Conservation (phyloP, 2,329 filamentous ascomycete species). For the Exophiala spinifera region DNA sequence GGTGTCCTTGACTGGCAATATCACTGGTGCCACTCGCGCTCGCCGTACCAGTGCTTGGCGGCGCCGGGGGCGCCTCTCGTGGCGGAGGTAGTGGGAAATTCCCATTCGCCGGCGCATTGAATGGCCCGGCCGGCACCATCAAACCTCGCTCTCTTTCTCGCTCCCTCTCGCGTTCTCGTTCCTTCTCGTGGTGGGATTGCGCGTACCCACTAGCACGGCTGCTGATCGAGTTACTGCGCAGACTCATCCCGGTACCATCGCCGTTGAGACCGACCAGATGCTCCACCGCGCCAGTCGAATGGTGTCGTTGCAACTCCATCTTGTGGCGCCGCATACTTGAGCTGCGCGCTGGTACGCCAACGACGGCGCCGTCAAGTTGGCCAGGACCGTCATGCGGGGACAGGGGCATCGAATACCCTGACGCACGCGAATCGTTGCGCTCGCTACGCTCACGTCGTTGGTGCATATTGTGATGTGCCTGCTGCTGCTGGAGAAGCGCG, state of each 20-base stretch:
- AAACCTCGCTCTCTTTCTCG: conserved; percentile 20
- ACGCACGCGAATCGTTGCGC: conserved; percentile 25
- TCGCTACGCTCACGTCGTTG: conserved; percentile 23
- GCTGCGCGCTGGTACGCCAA: conserved; percentile 28
- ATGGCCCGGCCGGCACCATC: conserved; percentile 25
- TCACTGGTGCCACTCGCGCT: conserved; percentile 8
- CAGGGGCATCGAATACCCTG: conserved; percentile 22
- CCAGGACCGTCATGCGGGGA: conserved; percentile 18
- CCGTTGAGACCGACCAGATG: conserved; percentile 27
- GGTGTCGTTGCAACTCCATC: conserved; percentile 42
- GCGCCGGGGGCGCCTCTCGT: conserved; percentile 23
- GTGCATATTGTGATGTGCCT: conserved; percentile 24
- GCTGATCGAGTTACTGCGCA: conserved; percentile 26
- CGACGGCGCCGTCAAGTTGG: conserved; percentile 14
- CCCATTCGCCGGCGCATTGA: conserved; percentile 26
- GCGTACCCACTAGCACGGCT: conserved; percentile 11
- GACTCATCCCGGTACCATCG: conserved; percentile 28
- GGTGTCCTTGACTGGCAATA: conserved; percentile 19
- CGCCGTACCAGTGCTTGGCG: conserved; percentile 20
- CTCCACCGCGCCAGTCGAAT: conserved; percentile 53
- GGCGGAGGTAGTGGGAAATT: conserved; percentile 27
- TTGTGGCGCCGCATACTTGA: conserved; percentile 33
- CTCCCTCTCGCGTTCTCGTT: neutral
- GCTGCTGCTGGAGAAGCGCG: conserved; percentile 59
- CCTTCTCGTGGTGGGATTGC: conserved; percentile 9